phyloP scores from a whole-genome alignment of 108 stramenopile species.

The Pelagomonas calceolata region DNA sequence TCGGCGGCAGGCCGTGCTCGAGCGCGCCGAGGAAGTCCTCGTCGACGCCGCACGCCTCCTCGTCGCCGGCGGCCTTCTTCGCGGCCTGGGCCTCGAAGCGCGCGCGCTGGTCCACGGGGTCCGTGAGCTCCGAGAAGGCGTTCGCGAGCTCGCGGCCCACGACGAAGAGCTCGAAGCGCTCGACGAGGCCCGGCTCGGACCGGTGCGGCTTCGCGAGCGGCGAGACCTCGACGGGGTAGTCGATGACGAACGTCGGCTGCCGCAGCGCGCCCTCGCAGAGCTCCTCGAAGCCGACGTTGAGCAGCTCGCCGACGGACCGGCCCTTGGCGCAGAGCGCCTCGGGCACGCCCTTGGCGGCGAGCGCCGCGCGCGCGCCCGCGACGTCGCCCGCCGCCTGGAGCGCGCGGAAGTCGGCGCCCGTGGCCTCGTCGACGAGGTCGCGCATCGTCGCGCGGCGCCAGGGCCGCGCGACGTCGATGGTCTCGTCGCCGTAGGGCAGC shows the following conservation, averaged over 20 bases:
- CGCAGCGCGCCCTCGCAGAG: constrained; percentile 83
- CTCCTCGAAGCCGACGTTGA: constrained; percentile 90
- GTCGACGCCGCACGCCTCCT: constrained; percentile 94
- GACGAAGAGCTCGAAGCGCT: constrained; percentile 94
- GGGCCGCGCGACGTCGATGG: constrained; percentile 67
- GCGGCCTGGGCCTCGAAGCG: constrained; percentile 91
- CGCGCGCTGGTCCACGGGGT: constrained; percentile 85
- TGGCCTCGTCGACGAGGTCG: constrained; percentile 83
- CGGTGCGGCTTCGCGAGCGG: constrained; percentile 94
- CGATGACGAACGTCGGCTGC: constrained; percentile 96
- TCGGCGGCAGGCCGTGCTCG: constrained; percentile 97
- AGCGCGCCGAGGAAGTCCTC: constrained; percentile 90
- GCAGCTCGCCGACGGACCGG: constrained; percentile 69
- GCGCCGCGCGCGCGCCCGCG: constrained; percentile 55
- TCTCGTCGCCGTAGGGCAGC: constrained; percentile 69
- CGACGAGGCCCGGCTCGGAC: constrained; percentile 73
- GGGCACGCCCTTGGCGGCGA: constrained; percentile 55
- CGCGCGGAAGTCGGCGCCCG: constrained; percentile 68
- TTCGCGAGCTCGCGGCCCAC: constrained; percentile 91
- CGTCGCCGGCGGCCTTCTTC: constrained; percentile 84
- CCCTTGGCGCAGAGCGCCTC: constrained; percentile 36
- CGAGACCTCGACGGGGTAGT: constrained; percentile 91
- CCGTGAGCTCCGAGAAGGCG: constrained; percentile 92
- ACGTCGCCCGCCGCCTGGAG: constrained; percentile 26
- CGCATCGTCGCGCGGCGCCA: constrained; percentile 94